Evolutionary conservation across 306 rosid genomes (phyloP).

Genomic region (Astragalus membranaceus): DNA sequence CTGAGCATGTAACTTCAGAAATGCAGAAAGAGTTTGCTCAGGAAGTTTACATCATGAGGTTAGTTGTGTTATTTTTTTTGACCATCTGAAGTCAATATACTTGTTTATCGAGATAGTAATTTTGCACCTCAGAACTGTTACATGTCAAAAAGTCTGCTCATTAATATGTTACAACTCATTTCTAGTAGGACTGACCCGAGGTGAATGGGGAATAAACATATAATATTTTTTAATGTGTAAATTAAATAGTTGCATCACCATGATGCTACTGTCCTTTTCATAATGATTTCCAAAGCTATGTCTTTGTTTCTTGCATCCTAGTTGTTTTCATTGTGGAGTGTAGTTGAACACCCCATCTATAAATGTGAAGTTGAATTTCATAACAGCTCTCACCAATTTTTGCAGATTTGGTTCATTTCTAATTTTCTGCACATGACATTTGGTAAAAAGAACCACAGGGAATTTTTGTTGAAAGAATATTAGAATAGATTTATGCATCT

Average conservation of each 20-base stretch:
- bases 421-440: not conserved
- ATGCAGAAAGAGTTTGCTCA: conserved; percentile 87
- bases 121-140: not conserved
- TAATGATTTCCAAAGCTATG: not conserved
- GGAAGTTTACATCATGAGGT: conserved; percentile 98
- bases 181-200: not conserved
- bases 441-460: not conserved
- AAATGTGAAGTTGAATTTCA: conserved; percentile 1
- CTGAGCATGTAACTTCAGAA: conserved; percentile 75
- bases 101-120: conserved; percentile 5
- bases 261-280: not conserved
- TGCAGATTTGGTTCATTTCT: not conserved
- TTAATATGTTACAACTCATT: not conserved
- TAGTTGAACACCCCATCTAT: not conserved
- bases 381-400: not conserved
- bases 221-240: not conserved
- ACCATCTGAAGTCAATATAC: conserved; percentile 4
- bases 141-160: not conserved
- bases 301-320: not conserved
- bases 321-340: not conserved
- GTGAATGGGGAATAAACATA: not conserved
- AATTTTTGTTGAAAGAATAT: not conserved
- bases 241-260: not conserved
- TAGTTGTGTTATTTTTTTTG: conserved; percentile 10
- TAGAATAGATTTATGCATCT: not conserved